phyloP scores from a whole-genome alignment of 2,329 filamentous ascomycete species.

The Thielaviopsis euricoi region DNA sequence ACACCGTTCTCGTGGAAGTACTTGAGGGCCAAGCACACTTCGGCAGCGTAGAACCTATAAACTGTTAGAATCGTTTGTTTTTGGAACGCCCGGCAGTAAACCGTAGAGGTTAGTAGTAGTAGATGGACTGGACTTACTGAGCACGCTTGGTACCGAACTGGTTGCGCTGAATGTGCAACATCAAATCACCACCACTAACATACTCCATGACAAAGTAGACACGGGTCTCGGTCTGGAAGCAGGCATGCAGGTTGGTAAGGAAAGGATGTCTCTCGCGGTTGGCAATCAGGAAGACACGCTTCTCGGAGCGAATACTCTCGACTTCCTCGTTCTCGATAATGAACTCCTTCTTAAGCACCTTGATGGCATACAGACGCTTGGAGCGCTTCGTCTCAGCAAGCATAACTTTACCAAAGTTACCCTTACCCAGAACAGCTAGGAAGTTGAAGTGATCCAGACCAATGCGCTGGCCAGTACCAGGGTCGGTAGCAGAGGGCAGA shows the following conservation, averaged over 20 bases:
- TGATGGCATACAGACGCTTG: constrained; percentile 90
- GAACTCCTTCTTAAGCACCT: constrained; percentile 98
- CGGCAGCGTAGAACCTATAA: constrained; percentile 86
- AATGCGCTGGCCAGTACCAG: constrained; percentile 67
- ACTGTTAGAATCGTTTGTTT: neutral
- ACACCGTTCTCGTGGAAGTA: constrained; percentile 99
- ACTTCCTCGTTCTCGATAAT: constrained; percentile 99
- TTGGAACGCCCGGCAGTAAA: no score
- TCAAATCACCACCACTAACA: constrained; percentile 92
- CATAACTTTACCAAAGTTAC: constrained; percentile 99
- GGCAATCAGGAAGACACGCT: constrained; percentile 89
- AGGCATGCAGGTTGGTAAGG: constrained; percentile 85
- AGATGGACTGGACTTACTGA: constrained; percentile 75
- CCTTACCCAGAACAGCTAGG: constrained; percentile 91
- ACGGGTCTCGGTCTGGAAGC: constrained; percentile 95
- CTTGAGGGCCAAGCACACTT: constrained; percentile 91
- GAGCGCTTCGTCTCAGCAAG: constrained; percentile 89
- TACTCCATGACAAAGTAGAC: constrained; percentile 99
- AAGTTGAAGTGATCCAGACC: constrained; percentile 99
- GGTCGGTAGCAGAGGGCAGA: constrained; percentile 52
- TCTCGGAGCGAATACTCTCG: constrained; percentile 92
- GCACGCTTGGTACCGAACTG: constrained; percentile 92
- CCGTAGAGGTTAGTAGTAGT: no score
- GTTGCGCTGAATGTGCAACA: constrained; percentile 95
- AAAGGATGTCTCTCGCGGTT: constrained; percentile 97